Conservation (phyloP, 345 rosid genomes). For the Salix udensis region DNA sequence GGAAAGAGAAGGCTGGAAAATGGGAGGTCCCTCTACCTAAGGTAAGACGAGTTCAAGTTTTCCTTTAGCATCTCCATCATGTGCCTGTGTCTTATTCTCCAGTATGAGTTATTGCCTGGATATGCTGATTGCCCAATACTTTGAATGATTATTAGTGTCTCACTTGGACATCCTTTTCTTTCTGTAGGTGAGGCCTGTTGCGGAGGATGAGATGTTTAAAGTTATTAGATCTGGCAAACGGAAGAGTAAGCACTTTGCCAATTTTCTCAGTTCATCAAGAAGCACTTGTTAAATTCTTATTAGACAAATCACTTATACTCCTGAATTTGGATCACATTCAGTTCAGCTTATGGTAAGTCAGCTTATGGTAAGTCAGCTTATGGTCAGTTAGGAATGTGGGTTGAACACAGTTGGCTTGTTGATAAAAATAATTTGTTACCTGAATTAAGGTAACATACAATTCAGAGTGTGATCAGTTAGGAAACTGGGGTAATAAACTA, state of each 20-base stretch:
- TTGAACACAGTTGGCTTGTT: not conserved
- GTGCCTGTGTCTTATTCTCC: not conserved
- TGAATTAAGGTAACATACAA: not conserved
- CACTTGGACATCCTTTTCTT: slow-evolving; percentile 7
- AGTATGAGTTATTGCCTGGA: not conserved
- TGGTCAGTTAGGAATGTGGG: not conserved
- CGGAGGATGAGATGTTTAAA: slow-evolving; percentile 98
- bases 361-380: not conserved
- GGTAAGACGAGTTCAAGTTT: slow-evolving; percentile 32
- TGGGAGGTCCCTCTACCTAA: slow-evolving; percentile 96
- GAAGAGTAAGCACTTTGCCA: slow-evolving; percentile 53
- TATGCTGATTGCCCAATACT: not conserved
- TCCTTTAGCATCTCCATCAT: not conserved
- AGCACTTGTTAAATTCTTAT: not conserved
- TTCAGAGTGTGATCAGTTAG: not conserved
- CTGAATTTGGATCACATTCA: not conserved
- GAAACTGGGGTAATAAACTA: not conserved
- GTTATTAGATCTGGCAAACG: slow-evolving; percentile 84
- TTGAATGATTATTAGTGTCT: not conserved
- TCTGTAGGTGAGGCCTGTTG: slow-evolving; percentile 89
- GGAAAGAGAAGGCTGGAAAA: slow-evolving; percentile 94
- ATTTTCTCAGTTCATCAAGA: not conserved
- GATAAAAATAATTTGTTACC: not conserved
- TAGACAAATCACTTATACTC: not conserved
- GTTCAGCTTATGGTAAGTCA: not conserved